A percentile compares a stretch with the other conserved stretches of the same genome.
Evolutionary conservation across 495 filamentous ascomycete genomes (phyloP).

Genomic region (Xylaria cubensis): DNA sequence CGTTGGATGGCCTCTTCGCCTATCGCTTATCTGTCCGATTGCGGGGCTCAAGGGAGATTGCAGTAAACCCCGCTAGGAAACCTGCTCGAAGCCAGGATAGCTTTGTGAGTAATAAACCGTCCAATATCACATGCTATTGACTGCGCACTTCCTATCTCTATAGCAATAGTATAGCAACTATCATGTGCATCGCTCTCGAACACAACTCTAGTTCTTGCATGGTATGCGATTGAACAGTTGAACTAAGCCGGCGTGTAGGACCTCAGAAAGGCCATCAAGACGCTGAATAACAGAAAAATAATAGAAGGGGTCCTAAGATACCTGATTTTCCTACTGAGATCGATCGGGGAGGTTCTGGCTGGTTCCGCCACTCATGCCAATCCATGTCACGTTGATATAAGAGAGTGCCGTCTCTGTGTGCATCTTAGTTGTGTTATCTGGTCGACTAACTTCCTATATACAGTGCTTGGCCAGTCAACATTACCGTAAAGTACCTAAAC

Average conservation of each 20-base stretch:
- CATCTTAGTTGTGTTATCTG: neutral
- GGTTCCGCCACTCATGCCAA: neutral
- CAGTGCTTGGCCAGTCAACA: conserved; percentile 14
- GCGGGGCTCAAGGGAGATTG: neutral
- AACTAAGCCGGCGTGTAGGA: neutral
- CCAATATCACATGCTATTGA: neutral
- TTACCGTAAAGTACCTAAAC: conserved; percentile 1
- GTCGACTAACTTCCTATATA: conserved; percentile 24
- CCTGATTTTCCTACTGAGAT: neutral
- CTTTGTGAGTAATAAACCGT: no score
- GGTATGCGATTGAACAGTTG: neutral
- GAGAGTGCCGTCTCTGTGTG: neutral
- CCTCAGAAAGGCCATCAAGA: neutral
- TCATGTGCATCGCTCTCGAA: no score
- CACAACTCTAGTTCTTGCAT: no score
- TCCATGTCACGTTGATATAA: neutral
- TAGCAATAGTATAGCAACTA: no score
- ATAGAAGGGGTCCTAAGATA: no score
- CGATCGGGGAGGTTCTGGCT: neutral
- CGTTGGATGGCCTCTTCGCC: neutral
- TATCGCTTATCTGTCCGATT: conserved; percentile 17
- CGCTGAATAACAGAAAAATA: neutral
- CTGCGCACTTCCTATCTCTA: no score
- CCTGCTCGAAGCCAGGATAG: no score
- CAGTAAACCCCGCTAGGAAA: neutral